Evolutionary conservation across 345 rosid genomes (phyloP), one percentile per base, ranked within the genome.

Genomic region (Gynandropsis gynandra): DNA sequence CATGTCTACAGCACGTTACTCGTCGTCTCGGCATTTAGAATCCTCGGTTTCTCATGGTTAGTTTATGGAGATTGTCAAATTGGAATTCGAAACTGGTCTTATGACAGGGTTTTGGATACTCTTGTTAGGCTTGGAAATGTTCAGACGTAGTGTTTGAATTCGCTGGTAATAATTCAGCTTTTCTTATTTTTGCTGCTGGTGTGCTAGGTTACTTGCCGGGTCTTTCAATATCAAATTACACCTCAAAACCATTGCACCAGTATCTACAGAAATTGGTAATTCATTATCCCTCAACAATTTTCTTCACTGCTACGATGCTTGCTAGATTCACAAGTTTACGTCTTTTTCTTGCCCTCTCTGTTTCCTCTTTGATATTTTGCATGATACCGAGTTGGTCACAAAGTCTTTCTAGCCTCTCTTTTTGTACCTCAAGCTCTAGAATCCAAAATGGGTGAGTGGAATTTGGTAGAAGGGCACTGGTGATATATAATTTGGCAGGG

Each of bases 241-340:
- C 70, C 43, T 41, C 82, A 15, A 72, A 73, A 41, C 79, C 94
- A 27, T 60, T 74, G 31, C 76, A 76, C 71, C 88, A 74, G 64
- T 76, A 76, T 80, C 67, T 81, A 45, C 94, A 83, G 36, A 75
- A 74, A 52, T 42, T 69, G 83, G 95, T 88, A 77, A 74, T 66
- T 49, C 61, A 48, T 12, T n/a, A n/a, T n/a, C n/a, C n/a, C n/a
- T n/a, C n/a, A n/a, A n/a, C n/a, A n/a, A n/a, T n/a, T n/a, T n/a
- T n/a, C n/a, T n/a, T n/a, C n/a, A n/a, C n/a, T n/a, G n/a, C n/a
- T n/a, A n/a, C n/a, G n/a, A n/a, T n/a, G n/a, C n/a, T n/a, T n/a
- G n/a, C n/a, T n/a, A n/a, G n/a, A n/a, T n/a, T n/a, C n/a, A n/a
- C n/a, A n/a, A n/a, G n/a, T n/a, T 24, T 24, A 24, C 4, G 4